These are phyloP conservation scores for Bacidia rubella DNA, from an alignment of 495 filamentous ascomycete genomes.

Conservation along the genomic window DNA sequence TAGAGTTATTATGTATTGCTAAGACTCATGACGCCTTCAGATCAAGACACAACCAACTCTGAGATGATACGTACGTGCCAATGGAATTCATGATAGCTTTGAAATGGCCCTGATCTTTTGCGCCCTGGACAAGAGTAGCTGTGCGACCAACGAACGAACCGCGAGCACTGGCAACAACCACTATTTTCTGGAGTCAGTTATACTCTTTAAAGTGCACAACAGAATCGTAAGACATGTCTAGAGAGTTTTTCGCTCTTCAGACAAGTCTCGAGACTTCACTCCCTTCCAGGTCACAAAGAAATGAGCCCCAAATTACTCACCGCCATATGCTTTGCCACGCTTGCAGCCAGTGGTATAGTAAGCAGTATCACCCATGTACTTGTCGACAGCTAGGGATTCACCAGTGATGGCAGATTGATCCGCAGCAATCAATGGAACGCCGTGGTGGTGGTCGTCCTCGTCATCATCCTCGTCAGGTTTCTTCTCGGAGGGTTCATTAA, in stretches of 20 bases:
- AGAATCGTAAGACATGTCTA: too few species aligned
- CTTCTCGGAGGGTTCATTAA: conserved; percentile 49
- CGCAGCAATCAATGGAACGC: conserved; percentile 50
- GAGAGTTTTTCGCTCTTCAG: too few species aligned
- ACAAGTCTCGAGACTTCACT: too few species aligned
- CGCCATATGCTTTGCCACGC: conserved; percentile 62
- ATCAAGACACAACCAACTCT: background rate
- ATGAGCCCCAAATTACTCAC: too few species aligned
- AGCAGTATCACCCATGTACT: conserved; percentile 58
- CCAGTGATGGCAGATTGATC: conserved; percentile 69
- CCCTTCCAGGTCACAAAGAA: too few species aligned
- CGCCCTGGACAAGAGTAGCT: conserved; percentile 55
- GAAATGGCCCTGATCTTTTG: conserved; percentile 62
- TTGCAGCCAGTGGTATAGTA: conserved; percentile 73
- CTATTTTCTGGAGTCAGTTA: too few species aligned
- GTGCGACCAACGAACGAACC: conserved; percentile 63
- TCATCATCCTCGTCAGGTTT: conserved; percentile 45
- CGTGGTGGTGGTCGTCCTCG: conserved; percentile 41
- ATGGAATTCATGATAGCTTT: conserved; percentile 76
- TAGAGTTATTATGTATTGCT: background rate
- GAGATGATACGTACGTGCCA: too few species aligned
- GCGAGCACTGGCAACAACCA: conserved; percentile 48
- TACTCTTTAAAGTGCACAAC: too few species aligned
- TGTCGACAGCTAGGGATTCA: conserved; percentile 66
- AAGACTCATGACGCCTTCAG: background rate